Evolutionary conservation across 108 stramenopile species (phyloP), one percentile per base, ranked within the genome.

Genomic region (Nitzschia sp.): DNA sequence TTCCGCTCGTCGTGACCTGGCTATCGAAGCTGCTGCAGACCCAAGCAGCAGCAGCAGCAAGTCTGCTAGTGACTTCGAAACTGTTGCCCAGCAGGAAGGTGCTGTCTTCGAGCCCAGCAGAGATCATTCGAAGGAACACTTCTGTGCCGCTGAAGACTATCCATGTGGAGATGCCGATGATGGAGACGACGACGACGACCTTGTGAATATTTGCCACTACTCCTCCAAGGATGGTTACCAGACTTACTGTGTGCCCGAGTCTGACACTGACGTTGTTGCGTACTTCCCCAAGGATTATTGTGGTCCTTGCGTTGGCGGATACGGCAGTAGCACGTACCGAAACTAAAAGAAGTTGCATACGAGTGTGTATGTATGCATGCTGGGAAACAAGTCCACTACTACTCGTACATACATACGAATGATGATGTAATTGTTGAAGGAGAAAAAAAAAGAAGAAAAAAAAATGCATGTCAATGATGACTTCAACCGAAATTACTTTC

Each of bases 231-330:
- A 59, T 28, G 68, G 68, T 21, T 59, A 69, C 45, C 35, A 58
- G 29, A 69, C 68, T n/a, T 45, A 60, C 23, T 69, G 68, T 52
- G 38, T 69, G 4, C 56, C 68, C 22, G 58, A 69, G 29, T 19
- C n/a, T 26, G 68, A 69, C 8, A 45, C 68, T 9, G 57, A 69
- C 41, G 34, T 57, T 1, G 23, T 69, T 6, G 36, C 46, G 28
- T 69, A 57, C 45, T 69, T 30, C 45, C 68, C 68, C 19, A 58
- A 59, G 58, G 58, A 59, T 32, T 48, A 58, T 46, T 69, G 68
- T 35, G 68, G 68, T 13, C 68, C 68, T 29, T 69, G 68, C 32
- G 56, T 67, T 36, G 66, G 66, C n/a, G 53, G 66, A 21, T 67
- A 56, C 28, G 66, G 19, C 9, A 50, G 48, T n/a, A 50, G 13